Conservation (phyloP, 768 basidiomycete species). For the Agaricus bisporus region DNA sequence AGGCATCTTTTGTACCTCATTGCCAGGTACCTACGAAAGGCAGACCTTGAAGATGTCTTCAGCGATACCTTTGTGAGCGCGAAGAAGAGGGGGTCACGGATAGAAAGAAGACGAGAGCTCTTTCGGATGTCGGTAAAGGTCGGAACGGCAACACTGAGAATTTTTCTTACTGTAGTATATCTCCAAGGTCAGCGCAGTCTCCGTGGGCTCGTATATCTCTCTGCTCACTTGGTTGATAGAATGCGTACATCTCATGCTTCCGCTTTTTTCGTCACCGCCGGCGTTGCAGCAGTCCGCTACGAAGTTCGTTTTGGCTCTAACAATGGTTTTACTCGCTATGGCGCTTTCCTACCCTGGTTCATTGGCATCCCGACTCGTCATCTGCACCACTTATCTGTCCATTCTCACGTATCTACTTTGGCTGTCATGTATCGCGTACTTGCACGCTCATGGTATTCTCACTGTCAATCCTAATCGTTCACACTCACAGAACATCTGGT, state of each 20-base stretch:
- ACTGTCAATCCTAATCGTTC: constrained; percentile 1
- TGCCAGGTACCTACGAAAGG: constrained; percentile 61
- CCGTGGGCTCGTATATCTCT: neutral
- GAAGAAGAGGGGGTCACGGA: constrained; percentile 38
- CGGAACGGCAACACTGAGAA: constrained; percentile 36
- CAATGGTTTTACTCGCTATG: constrained; percentile 36
- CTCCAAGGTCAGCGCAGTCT: constrained; percentile 47
- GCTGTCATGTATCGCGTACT: constrained; percentile 48
- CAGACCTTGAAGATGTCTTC: constrained; percentile 61
- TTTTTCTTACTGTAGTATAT: constrained; percentile 56
- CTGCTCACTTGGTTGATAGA: constrained; percentile 28
- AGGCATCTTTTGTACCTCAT: constrained; percentile 75
- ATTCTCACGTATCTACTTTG: constrained; percentile 54
- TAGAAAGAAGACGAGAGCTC: constrained; percentile 33
- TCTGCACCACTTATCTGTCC: constrained; percentile 57
- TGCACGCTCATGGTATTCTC: constrained; percentile 43
- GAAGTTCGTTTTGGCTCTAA: constrained; percentile 20
- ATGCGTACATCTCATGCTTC: constrained; percentile 45
- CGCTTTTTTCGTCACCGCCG: constrained; percentile 34
- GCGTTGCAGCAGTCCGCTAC: constrained; percentile 32
- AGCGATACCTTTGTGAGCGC: constrained; percentile 47
- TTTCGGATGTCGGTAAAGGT: constrained; percentile 40
- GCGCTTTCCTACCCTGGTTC: constrained; percentile 52
- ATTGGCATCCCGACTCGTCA: constrained; percentile 44
- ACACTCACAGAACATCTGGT: constrained; percentile 35